A percentile compares a stretch with the other conserved stretches of the same genome.
phyloP scores from a whole-genome alignment of 805 yeast genomes.

The Pichia paraexigua region DNA sequence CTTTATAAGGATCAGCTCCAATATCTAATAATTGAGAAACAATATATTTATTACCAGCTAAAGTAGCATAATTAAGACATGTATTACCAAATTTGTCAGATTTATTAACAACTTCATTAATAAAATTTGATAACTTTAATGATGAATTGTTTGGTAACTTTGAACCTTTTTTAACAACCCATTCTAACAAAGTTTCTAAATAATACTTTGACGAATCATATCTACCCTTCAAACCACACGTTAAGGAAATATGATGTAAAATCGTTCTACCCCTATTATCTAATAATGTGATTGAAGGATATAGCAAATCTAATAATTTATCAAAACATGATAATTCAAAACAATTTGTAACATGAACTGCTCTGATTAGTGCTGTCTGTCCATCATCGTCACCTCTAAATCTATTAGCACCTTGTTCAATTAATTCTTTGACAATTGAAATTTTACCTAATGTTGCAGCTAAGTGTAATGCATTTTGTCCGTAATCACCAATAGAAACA shows the following conservation, averaged over 20 bases:
- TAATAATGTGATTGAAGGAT: constrained; percentile 59
- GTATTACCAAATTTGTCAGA: constrained; percentile 93
- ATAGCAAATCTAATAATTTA: constrained; percentile 59
- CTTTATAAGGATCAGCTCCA: constrained; percentile 75
- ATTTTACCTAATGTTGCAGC: constrained; percentile 85
- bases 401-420: constrained; percentile 60
- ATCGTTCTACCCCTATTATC: constrained; percentile 74
- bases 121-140: constrained; percentile 47
- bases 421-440: constrained; percentile 58
- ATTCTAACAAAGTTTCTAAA: constrained; percentile 61
- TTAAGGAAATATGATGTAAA: constrained; percentile 76
- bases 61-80: constrained; percentile 84
- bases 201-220: constrained; percentile 68
- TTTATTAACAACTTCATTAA: constrained; percentile 71
- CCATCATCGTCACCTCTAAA: constrained; percentile 73
- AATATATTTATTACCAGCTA: constrained; percentile 74
- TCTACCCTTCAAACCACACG: constrained; percentile 71
- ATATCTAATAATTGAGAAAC: constrained; percentile 76
- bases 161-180: constrained; percentile 58
- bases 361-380: constrained; percentile 78
- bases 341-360: constrained; percentile 77
- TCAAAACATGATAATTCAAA: constrained; percentile 73
- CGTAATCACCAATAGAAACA: constrained; percentile 86
- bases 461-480: constrained; percentile 94
- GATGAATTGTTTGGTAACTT: constrained; percentile 35